A percentile compares a stretch with the other conserved stretches of the same genome.
These are phyloP conservation scores for Chlamydomonas incerta DNA, from an alignment of 139 green algal genomes.

Conservation along the genomic window DNA sequence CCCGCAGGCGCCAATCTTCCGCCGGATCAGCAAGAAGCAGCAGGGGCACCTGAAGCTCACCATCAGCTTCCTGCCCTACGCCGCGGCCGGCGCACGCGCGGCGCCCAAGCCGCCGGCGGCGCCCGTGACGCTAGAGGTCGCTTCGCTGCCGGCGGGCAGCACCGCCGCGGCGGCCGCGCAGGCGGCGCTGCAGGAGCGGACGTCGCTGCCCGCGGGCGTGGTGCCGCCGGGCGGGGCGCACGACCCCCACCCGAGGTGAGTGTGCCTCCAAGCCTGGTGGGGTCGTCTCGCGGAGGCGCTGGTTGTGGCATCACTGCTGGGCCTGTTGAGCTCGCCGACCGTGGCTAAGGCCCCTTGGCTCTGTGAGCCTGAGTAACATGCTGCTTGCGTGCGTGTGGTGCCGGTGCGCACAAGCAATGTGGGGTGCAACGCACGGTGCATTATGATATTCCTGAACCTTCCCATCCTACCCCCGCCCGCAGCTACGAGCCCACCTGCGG, in stretches of 20 bases:
- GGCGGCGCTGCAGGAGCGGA: not conserved
- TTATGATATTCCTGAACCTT: too few species aligned
- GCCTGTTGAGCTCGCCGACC: too few species aligned
- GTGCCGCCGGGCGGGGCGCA: not conserved
- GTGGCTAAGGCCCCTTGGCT: too few species aligned
- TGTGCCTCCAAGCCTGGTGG: too few species aligned
- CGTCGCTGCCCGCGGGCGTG: not conserved
- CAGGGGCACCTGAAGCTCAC: not conserved
- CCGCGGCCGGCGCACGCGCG: not conserved
- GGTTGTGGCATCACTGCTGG: too few species aligned
- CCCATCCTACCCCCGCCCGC: not conserved
- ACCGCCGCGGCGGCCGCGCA: not conserved
- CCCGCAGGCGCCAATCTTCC: not conserved
- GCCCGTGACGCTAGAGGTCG: not conserved
- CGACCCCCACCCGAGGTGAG: not conserved
- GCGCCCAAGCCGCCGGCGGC: not conserved
- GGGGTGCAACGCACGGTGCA: too few species aligned
- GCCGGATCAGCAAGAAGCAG: not conserved
- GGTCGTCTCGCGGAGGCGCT: too few species aligned
- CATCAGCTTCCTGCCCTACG: not conserved
- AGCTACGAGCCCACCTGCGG: constrained; percentile 15
- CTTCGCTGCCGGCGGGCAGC: not conserved
- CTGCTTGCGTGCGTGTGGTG: too few species aligned
- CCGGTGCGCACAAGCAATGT: too few species aligned
- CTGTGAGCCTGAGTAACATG: too few species aligned